These are phyloP conservation scores for Fusarium secorum DNA, from an alignment of 2,329 filamentous ascomycete genomes.

Conservation along the genomic window DNA sequence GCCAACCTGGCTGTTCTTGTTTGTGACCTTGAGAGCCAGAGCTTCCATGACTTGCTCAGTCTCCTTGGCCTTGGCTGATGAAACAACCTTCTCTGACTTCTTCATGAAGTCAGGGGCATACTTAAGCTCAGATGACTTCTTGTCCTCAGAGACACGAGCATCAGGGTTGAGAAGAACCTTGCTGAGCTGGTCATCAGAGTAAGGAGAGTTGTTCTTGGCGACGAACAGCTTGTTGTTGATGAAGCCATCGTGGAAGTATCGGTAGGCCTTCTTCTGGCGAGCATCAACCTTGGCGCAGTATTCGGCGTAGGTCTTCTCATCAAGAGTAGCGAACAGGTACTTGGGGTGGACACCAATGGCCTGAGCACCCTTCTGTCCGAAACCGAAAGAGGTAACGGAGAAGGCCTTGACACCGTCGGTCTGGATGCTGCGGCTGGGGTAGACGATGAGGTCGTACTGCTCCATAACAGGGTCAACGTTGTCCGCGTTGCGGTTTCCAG, in stretches of 20 bases:
- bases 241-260: slow-evolving; percentile 97
- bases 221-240: slow-evolving; percentile 99
- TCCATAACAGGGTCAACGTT: slow-evolving; percentile 97
- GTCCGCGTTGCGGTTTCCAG: slow-evolving; percentile 97
- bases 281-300: slow-evolving; percentile 91
- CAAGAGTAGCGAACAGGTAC: slow-evolving; percentile 94
- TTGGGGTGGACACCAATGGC: slow-evolving; percentile 96
- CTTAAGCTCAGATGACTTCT: slow-evolving; percentile 81
- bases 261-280: slow-evolving; percentile 97
- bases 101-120: slow-evolving; percentile 77
- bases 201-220: slow-evolving; percentile 90
- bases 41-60: slow-evolving; percentile 80
- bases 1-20: slow-evolving; percentile 77
- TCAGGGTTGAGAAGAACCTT: slow-evolving; percentile 93
- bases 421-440: slow-evolving; percentile 93
- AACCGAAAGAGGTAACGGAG: slow-evolving; percentile 98
- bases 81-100: slow-evolving; percentile 63
- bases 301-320: slow-evolving; percentile 79
- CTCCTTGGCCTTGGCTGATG: slow-evolving; percentile 62
- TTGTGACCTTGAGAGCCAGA: slow-evolving; percentile 68
- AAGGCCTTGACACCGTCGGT: slow-evolving; percentile 99
- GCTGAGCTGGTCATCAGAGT: slow-evolving; percentile 85
- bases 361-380: slow-evolving; percentile 98
- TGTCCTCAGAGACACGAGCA: slow-evolving; percentile 83
- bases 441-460: slow-evolving; percentile 97